phyloP scores from a whole-genome alignment of 208 protist genomes.

The Crithidia expoeki region DNA sequence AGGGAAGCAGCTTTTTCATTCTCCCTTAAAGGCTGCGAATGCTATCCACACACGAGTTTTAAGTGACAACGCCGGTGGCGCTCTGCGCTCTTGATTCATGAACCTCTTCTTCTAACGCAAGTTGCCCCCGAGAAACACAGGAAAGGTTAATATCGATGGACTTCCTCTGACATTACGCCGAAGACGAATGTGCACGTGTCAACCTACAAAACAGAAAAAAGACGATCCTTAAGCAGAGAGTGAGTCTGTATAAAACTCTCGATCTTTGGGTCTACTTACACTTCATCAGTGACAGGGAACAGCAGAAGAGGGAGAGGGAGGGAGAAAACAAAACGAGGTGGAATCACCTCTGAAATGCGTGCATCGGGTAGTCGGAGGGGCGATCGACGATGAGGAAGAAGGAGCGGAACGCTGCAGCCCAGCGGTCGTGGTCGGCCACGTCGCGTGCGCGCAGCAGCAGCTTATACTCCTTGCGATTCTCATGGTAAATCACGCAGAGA shows the following conservation, averaged over 20 bases:
- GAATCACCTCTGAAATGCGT: constrained; percentile 5
- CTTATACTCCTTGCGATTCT: constrained; percentile 56
- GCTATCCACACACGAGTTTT: too few relatives aligned
- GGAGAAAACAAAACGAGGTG: neutral
- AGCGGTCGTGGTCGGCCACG: constrained; percentile 43
- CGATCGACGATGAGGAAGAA: constrained; percentile 30
- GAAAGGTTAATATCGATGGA: too few relatives aligned
- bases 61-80: too few relatives aligned
- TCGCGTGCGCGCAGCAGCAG: constrained; percentile 51
- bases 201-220: neutral
- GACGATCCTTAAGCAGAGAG: too few relatives aligned
- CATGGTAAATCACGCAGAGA: constrained; percentile 59
- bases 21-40: too few relatives aligned
- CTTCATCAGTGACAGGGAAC: neutral
- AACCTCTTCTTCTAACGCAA: too few relatives aligned
- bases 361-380: constrained; percentile 18
- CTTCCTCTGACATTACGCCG: neutral
- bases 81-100: too few relatives aligned
- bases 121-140: too few relatives aligned
- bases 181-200: neutral
- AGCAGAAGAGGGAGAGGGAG: constrained; percentile 5
- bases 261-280: neutral
- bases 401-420: constrained; percentile 33
- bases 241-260: neutral
- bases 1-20: too few relatives aligned